phyloP scores from a whole-genome alignment of 768 basidiomycete species.

The Chlorophyllum brunneum region DNA sequence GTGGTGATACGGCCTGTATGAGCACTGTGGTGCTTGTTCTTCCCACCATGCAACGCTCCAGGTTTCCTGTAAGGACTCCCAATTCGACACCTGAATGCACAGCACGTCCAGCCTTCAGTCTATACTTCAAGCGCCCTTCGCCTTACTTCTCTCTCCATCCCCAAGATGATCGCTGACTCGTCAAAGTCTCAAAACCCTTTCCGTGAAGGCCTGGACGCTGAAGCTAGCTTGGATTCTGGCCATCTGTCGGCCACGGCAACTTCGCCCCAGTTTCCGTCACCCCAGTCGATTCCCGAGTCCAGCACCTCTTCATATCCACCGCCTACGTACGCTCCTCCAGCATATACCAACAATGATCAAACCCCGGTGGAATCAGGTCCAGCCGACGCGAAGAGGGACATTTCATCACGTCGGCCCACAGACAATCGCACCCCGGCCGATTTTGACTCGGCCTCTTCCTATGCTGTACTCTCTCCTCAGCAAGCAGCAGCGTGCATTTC shows the following conservation, averaged over 20 bases:
- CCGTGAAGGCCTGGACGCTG: not conserved
- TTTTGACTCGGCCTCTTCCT: too few species aligned
- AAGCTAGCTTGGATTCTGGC: not conserved
- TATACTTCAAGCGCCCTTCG: not conserved
- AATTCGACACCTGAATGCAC: too few species aligned
- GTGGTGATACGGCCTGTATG: too few species aligned
- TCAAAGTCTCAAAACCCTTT: not conserved
- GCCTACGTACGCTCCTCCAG: not conserved
- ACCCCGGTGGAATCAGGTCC: not conserved
- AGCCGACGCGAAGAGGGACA: too few species aligned
- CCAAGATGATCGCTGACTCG: not conserved
- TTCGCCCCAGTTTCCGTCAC: not conserved
- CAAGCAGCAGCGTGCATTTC: slow-evolving; percentile 13
- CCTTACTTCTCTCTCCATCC: not conserved
- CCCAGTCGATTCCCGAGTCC: not conserved
- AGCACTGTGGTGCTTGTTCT: too few species aligned
- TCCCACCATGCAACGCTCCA: too few species aligned
- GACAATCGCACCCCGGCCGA: too few species aligned
- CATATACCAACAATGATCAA: not conserved
- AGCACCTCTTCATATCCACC: not conserved
- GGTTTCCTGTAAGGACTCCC: too few species aligned
- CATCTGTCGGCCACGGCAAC: not conserved
- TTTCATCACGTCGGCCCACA: too few species aligned
- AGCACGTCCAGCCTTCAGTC: not conserved
- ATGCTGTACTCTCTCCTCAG: not conserved